Evolutionary conservation across 202 grass and related monocot genomes (phyloP), one percentile per base, ranked within the genome.

Genomic region (Panicum virgatum): DNA sequence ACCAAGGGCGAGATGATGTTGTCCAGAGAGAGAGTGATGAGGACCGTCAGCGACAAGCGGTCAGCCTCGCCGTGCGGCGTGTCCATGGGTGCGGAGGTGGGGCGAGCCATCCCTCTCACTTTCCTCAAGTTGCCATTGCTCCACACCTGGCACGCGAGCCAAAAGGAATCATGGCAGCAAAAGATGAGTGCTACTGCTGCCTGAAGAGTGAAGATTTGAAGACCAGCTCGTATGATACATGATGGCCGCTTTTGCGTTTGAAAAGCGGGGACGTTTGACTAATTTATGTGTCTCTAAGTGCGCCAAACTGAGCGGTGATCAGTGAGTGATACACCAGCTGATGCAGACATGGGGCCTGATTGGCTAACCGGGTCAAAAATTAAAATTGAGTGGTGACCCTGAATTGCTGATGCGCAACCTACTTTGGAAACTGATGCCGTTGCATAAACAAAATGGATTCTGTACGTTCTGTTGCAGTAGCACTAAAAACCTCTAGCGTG

Each of bases 101-200:
- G 84, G 62, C 62, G 87, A 82, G 85, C 63, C 26, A 89, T 63
- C 42, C 91, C 88, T 51, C 78, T 93, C 91, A 80, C 88, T 75
- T 90, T 93, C 88, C 66, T 90, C 78, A 88, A 80, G 34, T 74
- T 85, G 36, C 75, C 88, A 73, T 93, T 93, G 91, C 91, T 93
- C 91, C 91, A 93, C 23, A 90, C 91, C 91, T 93, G 25, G 75
- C 73, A 88, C 39, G 70, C 66, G 60, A 67, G 26, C 44, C 32
- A 81, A 81, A 81, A 84, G 73, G 57, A 84, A 77, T 20, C 64
- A 78, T 56, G 16, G 3, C 42, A 77, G 58, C 11, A 56, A 16
- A 58, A 79, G 72, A 75, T 5, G 27, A 32, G 32, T 32, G 69
- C 69, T 1, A 16, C 25, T 60, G 7, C 68, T 53, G 60, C 30